Evolutionary conservation across 2,329 filamentous ascomycete species (phyloP).

Genomic region (Conoideocrella luteorostrata): DNA sequence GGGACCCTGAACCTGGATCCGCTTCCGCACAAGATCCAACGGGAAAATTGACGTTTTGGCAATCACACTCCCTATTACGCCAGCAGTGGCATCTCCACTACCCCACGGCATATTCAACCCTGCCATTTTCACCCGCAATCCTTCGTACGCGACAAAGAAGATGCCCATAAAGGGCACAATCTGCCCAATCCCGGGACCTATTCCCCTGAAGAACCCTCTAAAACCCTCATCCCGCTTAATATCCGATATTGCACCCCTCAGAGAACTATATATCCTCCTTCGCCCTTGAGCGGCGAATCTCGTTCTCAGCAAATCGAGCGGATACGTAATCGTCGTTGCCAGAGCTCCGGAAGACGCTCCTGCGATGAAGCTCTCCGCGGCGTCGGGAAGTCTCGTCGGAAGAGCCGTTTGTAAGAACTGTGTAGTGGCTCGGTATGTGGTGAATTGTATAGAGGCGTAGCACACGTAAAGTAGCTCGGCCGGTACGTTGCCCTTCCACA

Average conservation of each 20-base stretch:
- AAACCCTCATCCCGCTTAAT: conserved; percentile 72
- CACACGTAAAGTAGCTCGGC: conserved; percentile 90
- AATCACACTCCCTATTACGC: conserved; percentile 69
- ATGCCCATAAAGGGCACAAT: conserved; percentile 96
- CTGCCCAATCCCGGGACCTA: conserved; percentile 74
- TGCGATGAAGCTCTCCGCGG: conserved; percentile 73
- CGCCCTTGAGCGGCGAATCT: conserved; percentile 93
- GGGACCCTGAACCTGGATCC: conserved; percentile 91
- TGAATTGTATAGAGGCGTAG: conserved; percentile 87
- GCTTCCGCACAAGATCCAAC: conserved; percentile 84
- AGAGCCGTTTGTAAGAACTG: conserved; percentile 54
- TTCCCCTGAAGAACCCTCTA: conserved; percentile 79
- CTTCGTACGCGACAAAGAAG: conserved; percentile 88
- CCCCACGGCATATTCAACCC: conserved; percentile 58
- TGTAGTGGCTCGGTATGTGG: conserved; percentile 72
- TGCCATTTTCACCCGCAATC: conserved; percentile 55
- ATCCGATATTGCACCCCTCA: conserved; percentile 61
- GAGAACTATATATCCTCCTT: conserved; percentile 68
- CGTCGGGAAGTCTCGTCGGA: conserved; percentile 46
- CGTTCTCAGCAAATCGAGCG: conserved; percentile 85
- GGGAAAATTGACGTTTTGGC: conserved; percentile 91
- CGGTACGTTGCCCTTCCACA: conserved; percentile 98
- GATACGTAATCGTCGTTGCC: conserved; percentile 82
- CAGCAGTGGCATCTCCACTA: conserved; percentile 76
- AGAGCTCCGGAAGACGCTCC: conserved; percentile 77